Conservation (phyloP, 78 protist species). For the Pigoraptor vietnamica region DNA sequence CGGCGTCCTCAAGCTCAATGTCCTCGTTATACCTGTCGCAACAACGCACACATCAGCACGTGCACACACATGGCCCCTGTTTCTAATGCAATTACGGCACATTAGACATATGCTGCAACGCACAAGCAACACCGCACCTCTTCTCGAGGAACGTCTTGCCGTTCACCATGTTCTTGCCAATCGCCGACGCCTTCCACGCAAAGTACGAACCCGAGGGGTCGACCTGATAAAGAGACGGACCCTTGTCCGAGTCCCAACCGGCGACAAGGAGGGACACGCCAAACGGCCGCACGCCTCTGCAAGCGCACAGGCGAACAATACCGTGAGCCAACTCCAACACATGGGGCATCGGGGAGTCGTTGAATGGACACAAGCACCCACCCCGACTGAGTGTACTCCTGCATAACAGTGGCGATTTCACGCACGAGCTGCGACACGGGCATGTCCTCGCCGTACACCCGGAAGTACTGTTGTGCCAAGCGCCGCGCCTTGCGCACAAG, state of each 20-base stretch:
- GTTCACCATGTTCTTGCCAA: constrained; percentile 90
- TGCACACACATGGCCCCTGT: background rate
- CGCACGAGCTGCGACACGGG: constrained; percentile 83
- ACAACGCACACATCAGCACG: background rate
- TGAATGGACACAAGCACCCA: background rate
- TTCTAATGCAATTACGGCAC: background rate
- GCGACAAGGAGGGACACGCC: constrained; percentile 96
- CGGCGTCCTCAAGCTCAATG: constrained; percentile 96
- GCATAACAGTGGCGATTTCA: constrained; percentile 97
- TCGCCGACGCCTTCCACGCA: constrained; percentile 99
- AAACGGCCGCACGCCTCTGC: constrained; percentile 98
- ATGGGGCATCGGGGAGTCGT: no score
- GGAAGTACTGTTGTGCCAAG: constrained; percentile 80
- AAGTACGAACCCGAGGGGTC: constrained; percentile 91
- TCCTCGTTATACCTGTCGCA: constrained; percentile 73
- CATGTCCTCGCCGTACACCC: constrained; percentile 71
- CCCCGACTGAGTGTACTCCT: constrained; percentile 98
- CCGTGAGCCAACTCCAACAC: background rate
- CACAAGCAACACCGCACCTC: constrained; percentile 34
- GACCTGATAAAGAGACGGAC: constrained; percentile 94
- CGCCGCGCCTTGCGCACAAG: constrained; percentile 68
- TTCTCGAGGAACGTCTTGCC: constrained; percentile 97
- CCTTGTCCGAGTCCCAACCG: constrained; percentile 79
- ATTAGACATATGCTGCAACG: background rate
- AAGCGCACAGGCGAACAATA: background rate